These are phyloP conservation scores for Ganoderma leucocontextum DNA, from an alignment of 1,284 basidiomycete genomes.

Conservation along the genomic window DNA sequence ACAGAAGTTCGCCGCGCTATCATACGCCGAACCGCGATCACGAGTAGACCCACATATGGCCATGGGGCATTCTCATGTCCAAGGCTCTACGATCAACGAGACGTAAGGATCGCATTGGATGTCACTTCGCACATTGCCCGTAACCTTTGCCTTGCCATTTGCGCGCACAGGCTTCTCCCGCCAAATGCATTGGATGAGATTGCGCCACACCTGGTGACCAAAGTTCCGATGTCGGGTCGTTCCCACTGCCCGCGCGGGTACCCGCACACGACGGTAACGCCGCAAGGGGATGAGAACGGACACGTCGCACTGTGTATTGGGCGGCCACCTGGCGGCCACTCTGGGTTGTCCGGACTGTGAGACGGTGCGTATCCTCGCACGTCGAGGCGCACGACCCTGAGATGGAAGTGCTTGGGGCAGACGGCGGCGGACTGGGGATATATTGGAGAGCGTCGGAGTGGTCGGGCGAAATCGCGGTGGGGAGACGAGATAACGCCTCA, in stretches of 20 bases:
- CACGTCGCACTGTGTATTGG: slow-evolving; percentile 1
- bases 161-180: slow-evolving; percentile 13
- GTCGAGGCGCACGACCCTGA: slow-evolving; percentile 10
- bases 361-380: slow-evolving; percentile 7
- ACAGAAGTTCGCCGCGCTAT: background rate
- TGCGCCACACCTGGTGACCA: background rate
- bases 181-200: slow-evolving; percentile 3
- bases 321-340: too few relatives aligned
- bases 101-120: background rate
- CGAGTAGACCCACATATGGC: too few relatives aligned
- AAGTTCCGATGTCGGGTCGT: background rate
- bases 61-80: background rate
- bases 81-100: background rate
- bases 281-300: slow-evolving; percentile 14
- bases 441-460: background rate
- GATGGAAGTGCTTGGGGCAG: background rate
- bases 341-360: slow-evolving; percentile 8
- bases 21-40: background rate
- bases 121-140: background rate
- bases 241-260: slow-evolving; percentile 12
- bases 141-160: slow-evolving; percentile 9
- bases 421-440: background rate
- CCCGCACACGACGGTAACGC: slow-evolving; percentile 13
- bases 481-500: slow-evolving; percentile 9
- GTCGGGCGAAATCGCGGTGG: background rate